A percentile compares a stretch with the other conserved stretches of the same genome.
phyloP scores from a whole-genome alignment of 1,284 basidiomycete species.

The Fomitiporia mediterranea region DNA sequence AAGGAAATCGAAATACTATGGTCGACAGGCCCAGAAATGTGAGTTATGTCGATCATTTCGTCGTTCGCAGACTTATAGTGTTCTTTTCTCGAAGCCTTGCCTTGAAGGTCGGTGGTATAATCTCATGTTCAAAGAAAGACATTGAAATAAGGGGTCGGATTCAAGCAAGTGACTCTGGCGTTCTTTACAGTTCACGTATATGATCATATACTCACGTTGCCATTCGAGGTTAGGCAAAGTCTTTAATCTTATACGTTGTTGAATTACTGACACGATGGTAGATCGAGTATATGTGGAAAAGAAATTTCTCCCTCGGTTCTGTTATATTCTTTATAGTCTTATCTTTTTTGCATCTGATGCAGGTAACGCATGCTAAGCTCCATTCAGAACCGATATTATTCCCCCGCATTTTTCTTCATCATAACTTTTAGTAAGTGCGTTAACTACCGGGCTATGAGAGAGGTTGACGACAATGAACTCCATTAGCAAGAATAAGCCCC shows the following conservation, averaged over 20 bases:
- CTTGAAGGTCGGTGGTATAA: no score
- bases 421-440: not conserved
- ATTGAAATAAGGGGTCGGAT: no score
- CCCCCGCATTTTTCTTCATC: not conserved
- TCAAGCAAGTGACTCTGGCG: not conserved
- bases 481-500: not conserved
- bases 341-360: no score
- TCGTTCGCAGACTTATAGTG: no score
- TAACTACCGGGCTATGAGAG: no score
- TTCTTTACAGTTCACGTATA: not conserved
- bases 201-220: conserved; percentile 4
- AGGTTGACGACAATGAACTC: no score
- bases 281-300: not conserved
- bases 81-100: no score
- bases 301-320: not conserved
- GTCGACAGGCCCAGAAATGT: conserved; percentile 2
- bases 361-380: no score
- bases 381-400: not conserved
- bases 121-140: no score
- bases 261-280: not conserved
- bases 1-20: not conserved
- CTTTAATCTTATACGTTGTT: not conserved
- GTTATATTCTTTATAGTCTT: not conserved
- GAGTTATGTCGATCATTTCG: not conserved
- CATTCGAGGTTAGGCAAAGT: not conserved